Conservation (phyloP, 805 yeast genomes). For the Yamadazyma sp. region DNA sequence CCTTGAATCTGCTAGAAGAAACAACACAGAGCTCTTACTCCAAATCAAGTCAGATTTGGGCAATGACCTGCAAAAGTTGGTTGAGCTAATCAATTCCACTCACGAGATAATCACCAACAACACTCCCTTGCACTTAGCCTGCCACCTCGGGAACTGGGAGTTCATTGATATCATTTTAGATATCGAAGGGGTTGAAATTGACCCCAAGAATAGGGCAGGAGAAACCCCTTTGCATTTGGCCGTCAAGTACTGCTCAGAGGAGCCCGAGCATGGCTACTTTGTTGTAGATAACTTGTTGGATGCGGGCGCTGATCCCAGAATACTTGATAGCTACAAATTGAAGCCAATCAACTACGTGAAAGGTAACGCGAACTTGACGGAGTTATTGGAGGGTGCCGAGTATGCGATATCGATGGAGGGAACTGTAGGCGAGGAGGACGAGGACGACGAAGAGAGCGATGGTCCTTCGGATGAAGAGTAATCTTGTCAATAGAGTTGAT, state of each 20-base stretch:
- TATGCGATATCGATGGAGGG: conserved; percentile 55
- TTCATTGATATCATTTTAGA: conserved; percentile 80
- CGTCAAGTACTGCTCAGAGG: conserved; percentile 70
- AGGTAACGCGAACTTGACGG: conserved; percentile 55
- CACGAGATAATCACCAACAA: conserved; percentile 72
- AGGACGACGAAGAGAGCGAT: conserved; percentile 26
- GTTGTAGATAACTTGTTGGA: conserved; percentile 80
- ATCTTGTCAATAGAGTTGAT: too few species aligned
- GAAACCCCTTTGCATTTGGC: conserved; percentile 91
- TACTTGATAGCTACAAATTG: conserved; percentile 49
- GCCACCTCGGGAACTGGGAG: conserved; percentile 81
- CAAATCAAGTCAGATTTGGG: conserved; percentile 49
- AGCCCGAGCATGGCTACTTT: conserved; percentile 82
- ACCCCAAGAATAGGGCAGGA: conserved; percentile 74
- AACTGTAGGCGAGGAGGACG: conserved; percentile 31
- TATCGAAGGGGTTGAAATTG: conserved; percentile 87
- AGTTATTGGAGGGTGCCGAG: conserved; percentile 79
- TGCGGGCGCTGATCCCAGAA: conserved; percentile 82
- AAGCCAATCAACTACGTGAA: conserved; percentile 73
- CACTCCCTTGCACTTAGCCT: conserved; percentile 78
- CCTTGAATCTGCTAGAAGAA: conserved; percentile 83
- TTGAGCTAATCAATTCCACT: conserved; percentile 62
- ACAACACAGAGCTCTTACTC: conserved; percentile 74
- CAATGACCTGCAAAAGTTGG: conserved; percentile 39
- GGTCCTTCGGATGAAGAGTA: conserved; percentile 23